Evolutionary conservation across 2,329 filamentous ascomycete genomes (phyloP).

Genomic region (Microcyclospora pomicola): DNA sequence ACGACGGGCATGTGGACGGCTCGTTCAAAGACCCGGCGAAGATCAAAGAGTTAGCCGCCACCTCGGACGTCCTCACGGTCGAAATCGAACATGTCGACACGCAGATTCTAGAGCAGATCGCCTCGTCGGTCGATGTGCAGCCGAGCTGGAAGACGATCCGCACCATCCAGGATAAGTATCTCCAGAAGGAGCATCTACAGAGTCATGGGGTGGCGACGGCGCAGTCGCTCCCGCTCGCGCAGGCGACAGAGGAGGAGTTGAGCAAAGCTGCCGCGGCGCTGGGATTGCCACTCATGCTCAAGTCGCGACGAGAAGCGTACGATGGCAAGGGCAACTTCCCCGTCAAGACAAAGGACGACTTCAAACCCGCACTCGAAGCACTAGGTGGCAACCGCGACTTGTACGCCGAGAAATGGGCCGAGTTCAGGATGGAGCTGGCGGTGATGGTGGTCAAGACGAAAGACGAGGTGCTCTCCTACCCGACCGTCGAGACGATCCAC

Average conservation of each 20-base stretch:
- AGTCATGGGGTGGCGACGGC: constrained; percentile 58
- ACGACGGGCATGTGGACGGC: constrained; percentile 60
- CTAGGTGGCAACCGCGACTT: constrained; percentile 54
- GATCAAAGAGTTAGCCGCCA: constrained; percentile 63
- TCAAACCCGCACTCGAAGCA: constrained; percentile 52
- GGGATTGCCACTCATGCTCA: constrained; percentile 83
- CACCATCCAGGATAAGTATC: constrained; percentile 85
- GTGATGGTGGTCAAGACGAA: constrained; percentile 92
- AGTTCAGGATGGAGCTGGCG: constrained; percentile 75
- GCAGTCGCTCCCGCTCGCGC: constrained; percentile 51
- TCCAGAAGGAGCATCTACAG: constrained; percentile 70
- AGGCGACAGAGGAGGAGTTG: constrained; percentile 47
- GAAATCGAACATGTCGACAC: constrained; percentile 95
- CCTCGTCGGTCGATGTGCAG: constrained; percentile 48
- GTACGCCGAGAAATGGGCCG: constrained; percentile 81
- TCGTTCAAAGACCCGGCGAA: constrained; percentile 75
- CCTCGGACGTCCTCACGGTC: constrained; percentile 71
- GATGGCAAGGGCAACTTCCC: constrained; percentile 71
- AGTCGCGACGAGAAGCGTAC: constrained; percentile 79
- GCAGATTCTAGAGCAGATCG: constrained; percentile 73
- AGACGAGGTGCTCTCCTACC: constrained; percentile 60
- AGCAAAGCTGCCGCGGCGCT: constrained; percentile 48
- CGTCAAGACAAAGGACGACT: constrained; percentile 44
- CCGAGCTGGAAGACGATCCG: constrained; percentile 78
- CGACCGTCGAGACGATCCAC: constrained; percentile 86